Evolutionary conservation across 148 eudicot genomes (phyloP), one percentile per base, ranked within the genome.

Genomic region (Fagopyrum esculentum): DNA sequence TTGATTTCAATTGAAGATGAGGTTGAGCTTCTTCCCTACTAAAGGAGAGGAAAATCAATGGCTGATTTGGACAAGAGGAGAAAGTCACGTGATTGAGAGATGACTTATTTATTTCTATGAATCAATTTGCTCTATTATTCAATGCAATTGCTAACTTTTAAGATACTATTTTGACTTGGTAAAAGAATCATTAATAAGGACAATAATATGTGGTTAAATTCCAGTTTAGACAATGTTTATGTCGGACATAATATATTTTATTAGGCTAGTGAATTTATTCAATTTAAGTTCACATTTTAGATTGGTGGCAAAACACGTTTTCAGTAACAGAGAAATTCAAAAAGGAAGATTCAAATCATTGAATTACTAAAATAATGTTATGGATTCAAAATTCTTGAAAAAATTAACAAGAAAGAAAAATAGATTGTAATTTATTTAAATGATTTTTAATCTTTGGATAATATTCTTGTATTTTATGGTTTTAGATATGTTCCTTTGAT

Each of bases 151-250:
- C 66, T 60, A 7, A 64, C 70, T 64, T 63, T 64, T 64, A 64
- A 64, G 69, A 64, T 64, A 64, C 45, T 64, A 10, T 61, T 30
- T 64, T 64, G 45, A 64, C 70, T 64, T 35, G 69, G 69, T 64
- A 64, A 64, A 64, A 64, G 45, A 6, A 64, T 35, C 45, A 64
- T 1, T 64, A 12, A 35, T 64, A 6, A 35, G 45, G n/a, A 64
- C 17, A 26, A 64, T 40, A 35, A 30, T 60, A 35, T 0, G 40
- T 26, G 9, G 29, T 60, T 19, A 6, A 60, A 7, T 19, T 26
- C 66, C 40, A n/a, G 8, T 56, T 49, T 13, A 49, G 52, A 49
- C 52, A 49, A 10, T 49, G 52, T 10, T 49, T 49, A 49, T 13
- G 52, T 13, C 52, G 52, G 52, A 49, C 52, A 9, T 56, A n/a